Conservation (phyloP, 768 basidiomycete genomes). For the Pleurotus tuber-regium region DNA sequence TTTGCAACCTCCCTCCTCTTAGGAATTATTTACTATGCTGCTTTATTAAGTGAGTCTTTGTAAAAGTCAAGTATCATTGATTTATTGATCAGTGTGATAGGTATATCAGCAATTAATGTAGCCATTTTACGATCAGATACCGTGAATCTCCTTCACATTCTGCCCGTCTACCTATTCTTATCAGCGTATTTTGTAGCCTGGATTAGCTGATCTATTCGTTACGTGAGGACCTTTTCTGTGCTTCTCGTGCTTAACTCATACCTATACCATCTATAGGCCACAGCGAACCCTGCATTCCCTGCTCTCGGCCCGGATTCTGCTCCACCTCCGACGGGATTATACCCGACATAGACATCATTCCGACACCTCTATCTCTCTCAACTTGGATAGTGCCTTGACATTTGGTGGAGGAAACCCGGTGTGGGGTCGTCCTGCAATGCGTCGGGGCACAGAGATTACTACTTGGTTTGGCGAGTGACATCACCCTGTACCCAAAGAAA, state of each 20-base stretch:
- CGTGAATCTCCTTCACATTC: not conserved
- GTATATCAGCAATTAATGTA: not conserved
- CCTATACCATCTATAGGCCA: not conserved
- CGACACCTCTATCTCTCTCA: too few species aligned
- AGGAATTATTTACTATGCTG: slow-evolving; percentile 5
- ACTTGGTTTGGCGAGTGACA: too few species aligned
- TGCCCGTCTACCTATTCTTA: not conserved
- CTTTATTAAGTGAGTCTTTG: not conserved
- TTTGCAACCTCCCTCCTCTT: not conserved
- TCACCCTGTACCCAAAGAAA: too few species aligned
- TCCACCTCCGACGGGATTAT: slow-evolving; percentile 1
- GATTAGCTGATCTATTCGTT: slow-evolving; percentile 1
- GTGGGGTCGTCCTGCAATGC: too few species aligned
- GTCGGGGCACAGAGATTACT: too few species aligned
- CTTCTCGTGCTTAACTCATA: not conserved
- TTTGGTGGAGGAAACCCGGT: too few species aligned
- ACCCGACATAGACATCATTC: not conserved
- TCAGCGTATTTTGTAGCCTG: not conserved
- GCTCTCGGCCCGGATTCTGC: slow-evolving; percentile 8
- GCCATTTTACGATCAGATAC: not conserved
- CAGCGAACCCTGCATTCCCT: slow-evolving; percentile 5
- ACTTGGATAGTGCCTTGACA: too few species aligned
- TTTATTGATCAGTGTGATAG: not conserved
- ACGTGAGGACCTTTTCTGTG: not conserved
- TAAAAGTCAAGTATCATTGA: not conserved